Evolutionary conservation across 768 basidiomycete genomes (phyloP).

Genomic region (Naematelia aurantialba): DNA sequence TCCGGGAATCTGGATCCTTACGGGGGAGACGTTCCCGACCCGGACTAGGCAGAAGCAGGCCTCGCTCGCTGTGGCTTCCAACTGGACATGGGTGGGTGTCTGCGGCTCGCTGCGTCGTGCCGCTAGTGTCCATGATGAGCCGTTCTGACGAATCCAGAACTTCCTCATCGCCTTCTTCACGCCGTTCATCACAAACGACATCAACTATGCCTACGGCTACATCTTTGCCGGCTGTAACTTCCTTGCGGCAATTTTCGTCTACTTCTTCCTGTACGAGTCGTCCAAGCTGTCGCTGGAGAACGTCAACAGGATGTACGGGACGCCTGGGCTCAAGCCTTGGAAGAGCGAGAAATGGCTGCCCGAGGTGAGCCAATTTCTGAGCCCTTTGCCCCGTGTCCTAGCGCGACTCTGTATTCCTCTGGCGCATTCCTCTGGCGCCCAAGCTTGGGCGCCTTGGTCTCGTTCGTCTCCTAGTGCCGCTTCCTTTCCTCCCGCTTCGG

Average conservation of each 20-base stretch:
- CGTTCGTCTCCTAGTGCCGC: no score
- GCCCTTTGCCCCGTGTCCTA: background rate
- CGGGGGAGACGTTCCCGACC: conserved; percentile 72
- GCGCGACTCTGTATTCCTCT: no score
- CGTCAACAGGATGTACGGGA: conserved; percentile 61
- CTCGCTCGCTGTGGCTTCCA: conserved; percentile 62
- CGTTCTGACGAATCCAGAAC: conserved; percentile 1
- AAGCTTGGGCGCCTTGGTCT: no score
- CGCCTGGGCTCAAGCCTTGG: conserved; percentile 66
- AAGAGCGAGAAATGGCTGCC: conserved; percentile 62
- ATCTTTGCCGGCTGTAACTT: conserved; percentile 61
- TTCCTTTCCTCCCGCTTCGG: no score
- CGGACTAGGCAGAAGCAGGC: conserved; percentile 68
- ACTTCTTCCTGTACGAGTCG: conserved; percentile 72
- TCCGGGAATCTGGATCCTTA: conserved; percentile 55
- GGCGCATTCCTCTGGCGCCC: no score
- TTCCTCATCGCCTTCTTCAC: conserved; percentile 74
- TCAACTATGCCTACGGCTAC: conserved; percentile 64
- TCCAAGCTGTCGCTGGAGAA: conserved; percentile 64
- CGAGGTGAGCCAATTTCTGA: conserved; percentile 21
- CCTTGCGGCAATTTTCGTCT: conserved; percentile 55
- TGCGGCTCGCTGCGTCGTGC: conserved; percentile 49
- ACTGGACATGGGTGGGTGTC: conserved; percentile 54
- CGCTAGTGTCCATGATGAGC: no score
- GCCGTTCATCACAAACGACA: conserved; percentile 63